Conservation (phyloP, 148 eudicot genomes). For the Vaccinium darrowii region DNA sequence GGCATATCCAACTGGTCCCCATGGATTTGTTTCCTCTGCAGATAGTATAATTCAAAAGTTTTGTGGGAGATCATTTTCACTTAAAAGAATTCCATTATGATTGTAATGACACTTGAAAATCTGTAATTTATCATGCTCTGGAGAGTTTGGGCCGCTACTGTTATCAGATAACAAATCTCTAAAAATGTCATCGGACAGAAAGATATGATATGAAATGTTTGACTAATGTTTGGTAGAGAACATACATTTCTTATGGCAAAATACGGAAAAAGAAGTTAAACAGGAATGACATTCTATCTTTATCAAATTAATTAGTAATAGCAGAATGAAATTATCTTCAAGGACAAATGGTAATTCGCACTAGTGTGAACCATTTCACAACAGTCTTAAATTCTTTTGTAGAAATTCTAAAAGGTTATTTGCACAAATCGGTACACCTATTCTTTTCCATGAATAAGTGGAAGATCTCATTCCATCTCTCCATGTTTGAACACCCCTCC, state of each 20-base stretch:
- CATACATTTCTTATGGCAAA: neutral
- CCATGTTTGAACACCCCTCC: neutral
- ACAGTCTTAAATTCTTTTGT: neutral
- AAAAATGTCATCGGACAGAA: neutral
- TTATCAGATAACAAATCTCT: neutral
- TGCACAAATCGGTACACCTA: neutral
- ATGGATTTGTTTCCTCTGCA: neutral
- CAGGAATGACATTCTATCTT: neutral
- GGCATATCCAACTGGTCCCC: conserved; percentile 13
- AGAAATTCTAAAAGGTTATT: neutral
- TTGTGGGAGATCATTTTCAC: neutral
- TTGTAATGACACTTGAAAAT: neutral
- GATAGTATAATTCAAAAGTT: neutral
- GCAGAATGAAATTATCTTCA: neutral
- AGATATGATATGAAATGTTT: neutral
- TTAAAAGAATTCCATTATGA: neutral
- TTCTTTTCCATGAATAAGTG: neutral
- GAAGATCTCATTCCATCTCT: neutral
- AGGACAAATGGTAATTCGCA: neutral
- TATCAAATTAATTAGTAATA: neutral
- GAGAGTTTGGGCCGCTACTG: neutral
- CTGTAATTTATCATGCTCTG: neutral
- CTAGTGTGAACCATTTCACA: neutral
- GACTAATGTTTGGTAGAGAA: neutral
- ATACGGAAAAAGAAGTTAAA: neutral